Conservation (phyloP, 106 monocot genomes). For the Dendrobium nobile region DNA sequence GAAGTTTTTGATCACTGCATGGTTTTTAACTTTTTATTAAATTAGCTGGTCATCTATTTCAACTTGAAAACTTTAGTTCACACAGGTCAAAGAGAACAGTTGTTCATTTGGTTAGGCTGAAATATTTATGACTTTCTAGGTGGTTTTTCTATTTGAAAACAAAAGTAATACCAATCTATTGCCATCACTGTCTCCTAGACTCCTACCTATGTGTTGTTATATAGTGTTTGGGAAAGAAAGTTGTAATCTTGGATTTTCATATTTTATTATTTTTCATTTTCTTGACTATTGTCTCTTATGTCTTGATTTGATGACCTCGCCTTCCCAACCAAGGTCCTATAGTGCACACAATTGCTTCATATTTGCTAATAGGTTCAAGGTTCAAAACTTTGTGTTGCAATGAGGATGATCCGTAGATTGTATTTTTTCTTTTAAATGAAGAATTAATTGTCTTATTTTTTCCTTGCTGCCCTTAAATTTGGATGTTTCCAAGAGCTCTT, state of each 20-base stretch:
- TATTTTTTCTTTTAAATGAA: background rate
- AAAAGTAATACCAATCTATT: background rate
- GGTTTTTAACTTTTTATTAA: background rate
- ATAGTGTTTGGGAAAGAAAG: background rate
- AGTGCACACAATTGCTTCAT: background rate
- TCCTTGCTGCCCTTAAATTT: background rate
- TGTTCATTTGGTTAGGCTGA: background rate
- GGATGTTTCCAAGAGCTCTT: background rate
- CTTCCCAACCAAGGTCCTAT: background rate
- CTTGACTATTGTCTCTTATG: background rate
- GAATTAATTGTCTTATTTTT: background rate
- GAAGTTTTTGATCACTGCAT: background rate
- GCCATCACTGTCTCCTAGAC: background rate
- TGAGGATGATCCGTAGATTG: background rate
- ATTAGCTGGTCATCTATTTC: background rate
- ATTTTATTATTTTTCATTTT: background rate
- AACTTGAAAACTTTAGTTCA: background rate
- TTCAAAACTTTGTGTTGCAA: background rate
- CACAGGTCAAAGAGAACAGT: background rate
- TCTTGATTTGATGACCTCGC: background rate
- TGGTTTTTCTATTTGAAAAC: background rate
- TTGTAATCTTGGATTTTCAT: background rate
- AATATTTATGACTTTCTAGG: background rate
- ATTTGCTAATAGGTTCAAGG: background rate
- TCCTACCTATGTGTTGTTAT: background rate